Base-by-base conservation (phyloP, 2,329 filamentous ascomycete species). In the Xylaria sp. region DNA sequence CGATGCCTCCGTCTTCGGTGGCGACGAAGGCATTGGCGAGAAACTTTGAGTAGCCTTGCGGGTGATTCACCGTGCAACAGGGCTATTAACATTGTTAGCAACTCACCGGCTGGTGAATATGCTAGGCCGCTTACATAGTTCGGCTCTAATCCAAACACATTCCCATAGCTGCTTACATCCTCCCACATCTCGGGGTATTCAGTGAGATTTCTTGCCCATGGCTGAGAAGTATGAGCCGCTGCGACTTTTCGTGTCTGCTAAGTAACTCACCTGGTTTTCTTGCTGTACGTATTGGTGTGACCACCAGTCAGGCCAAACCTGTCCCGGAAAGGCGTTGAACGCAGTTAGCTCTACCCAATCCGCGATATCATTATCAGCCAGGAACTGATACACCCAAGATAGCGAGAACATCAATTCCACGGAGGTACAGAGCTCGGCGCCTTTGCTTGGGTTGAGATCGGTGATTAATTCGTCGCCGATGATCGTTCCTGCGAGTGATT, bases 31-130 rank as follows among this genome's bases (percentile, higher is more conserved):
- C 79, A 52, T 78, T 77, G n/a, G 82, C 78, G 0, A 83, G 73
- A 60, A 83, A 86, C 63, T 87, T 86, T 0, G 84, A 82, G 67
- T 82, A 84, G 3, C 80, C 84, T 70, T 86, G 83, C 0, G 80
- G 81, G 67, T 85, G 81, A 64, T 87, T 87, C 61, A 87, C 84
- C 0, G 83, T 84, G 66, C 84, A 87, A 72, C 84, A 87, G 5
- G 80, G 80, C 71, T 73, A 65, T 60, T 35, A 23, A 31, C 6
- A 2, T 12, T 17, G 6, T 64, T 49, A 64, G 64, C 14, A 60
- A 50, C 17, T 0, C 21, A 43, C n/a, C 2, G 15, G 12, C 17
- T 2, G 38, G 19, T 25, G 11, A 19, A 47, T 56, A 28, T 21
- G 14, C 23, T 25, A 63, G n/a, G n/a, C n/a, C n/a, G 9, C 65